These are phyloP conservation scores for Cyanodermella asteris DNA, from an alignment of 2,329 filamentous ascomycete species.

Conservation along the genomic window DNA sequence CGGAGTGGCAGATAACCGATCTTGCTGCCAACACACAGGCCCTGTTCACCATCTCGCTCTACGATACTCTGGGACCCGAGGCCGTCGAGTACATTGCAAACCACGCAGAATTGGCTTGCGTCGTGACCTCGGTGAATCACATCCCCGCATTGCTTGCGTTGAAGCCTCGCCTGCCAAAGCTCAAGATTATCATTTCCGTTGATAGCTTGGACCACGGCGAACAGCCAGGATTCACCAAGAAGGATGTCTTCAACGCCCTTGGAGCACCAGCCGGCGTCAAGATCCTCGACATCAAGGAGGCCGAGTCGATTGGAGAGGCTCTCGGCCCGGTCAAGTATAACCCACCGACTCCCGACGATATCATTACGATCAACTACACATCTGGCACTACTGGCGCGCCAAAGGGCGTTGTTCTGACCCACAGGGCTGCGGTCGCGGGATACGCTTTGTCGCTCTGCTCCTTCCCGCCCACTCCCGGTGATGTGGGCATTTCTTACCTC, in stretches of 20 bases:
- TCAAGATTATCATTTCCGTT: slow-evolving; percentile 76
- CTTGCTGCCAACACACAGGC: slow-evolving; percentile 70
- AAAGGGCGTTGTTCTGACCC: slow-evolving; percentile 47
- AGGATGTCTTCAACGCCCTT: slow-evolving; percentile 51
- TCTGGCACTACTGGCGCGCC: slow-evolving; percentile 8
- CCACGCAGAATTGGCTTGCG: slow-evolving; percentile 53
- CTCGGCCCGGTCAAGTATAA: slow-evolving; percentile 44
- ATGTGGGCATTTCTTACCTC: slow-evolving; percentile 65
- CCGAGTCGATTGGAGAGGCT: slow-evolving; percentile 58
- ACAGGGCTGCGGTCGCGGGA: slow-evolving; percentile 58
- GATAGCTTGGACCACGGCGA: slow-evolving; percentile 70
- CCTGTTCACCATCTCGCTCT: slow-evolving; percentile 78
- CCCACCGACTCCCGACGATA: slow-evolving; percentile 50
- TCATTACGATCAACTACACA: slow-evolving; percentile 35
- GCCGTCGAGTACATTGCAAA: slow-evolving; percentile 91
- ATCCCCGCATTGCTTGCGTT: slow-evolving; percentile 65
- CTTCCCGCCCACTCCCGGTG: slow-evolving; percentile 29
- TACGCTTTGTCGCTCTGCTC: slow-evolving; percentile 38
- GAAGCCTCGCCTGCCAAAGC: slow-evolving; percentile 47
- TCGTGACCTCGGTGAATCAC: slow-evolving; percentile 61
- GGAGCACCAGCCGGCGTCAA: slow-evolving; percentile 52
- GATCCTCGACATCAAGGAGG: slow-evolving; percentile 57
- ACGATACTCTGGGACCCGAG: slow-evolving; percentile 84
- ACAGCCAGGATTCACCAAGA: slow-evolving; percentile 54
- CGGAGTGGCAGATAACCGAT: slow-evolving; percentile 80